phyloP scores from a whole-genome alignment of 768 basidiomycete species.

The Collybiopsis luxurians region DNA sequence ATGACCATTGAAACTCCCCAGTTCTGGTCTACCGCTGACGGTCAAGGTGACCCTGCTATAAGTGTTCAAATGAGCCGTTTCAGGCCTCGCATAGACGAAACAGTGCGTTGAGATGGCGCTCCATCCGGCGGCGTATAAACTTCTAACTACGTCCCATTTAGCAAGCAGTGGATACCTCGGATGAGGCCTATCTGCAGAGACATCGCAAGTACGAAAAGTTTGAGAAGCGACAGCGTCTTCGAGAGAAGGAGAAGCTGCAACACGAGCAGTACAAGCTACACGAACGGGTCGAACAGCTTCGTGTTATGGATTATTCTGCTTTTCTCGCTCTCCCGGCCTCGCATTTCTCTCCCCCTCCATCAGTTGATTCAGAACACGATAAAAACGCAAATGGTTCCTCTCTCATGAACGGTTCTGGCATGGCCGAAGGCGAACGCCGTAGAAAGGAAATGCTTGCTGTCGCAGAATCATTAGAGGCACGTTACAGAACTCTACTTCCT shows the following conservation, averaged over 20 bases:
- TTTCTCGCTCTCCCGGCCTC: slow-evolving; percentile 63
- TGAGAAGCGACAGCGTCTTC: slow-evolving; percentile 79
- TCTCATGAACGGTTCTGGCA: slow-evolving; percentile 35
- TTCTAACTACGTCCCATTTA: slow-evolving; percentile 9
- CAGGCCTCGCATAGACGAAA: slow-evolving; percentile 64
- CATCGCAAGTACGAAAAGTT: slow-evolving; percentile 86
- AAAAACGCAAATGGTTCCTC: slow-evolving; percentile 20
- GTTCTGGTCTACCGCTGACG: slow-evolving; percentile 45
- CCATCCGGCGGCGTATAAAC: no score
- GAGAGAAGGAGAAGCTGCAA: slow-evolving; percentile 90
- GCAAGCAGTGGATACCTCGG: slow-evolving; percentile 62
- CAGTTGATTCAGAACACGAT: slow-evolving; percentile 22
- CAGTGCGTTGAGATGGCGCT: slow-evolving; percentile 49
- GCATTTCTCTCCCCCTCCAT: slow-evolving; percentile 45
- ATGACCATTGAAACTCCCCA: slow-evolving; percentile 77
- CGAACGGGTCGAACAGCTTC: slow-evolving; percentile 83
- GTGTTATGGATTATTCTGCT: slow-evolving; percentile 65
- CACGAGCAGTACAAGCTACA: slow-evolving; percentile 91
- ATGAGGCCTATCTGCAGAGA: slow-evolving; percentile 75
- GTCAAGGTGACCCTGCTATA: slow-evolving; percentile 48
- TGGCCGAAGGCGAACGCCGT: slow-evolving; percentile 71
- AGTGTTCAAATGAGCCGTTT: slow-evolving; percentile 41
- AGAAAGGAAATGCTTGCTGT: slow-evolving; percentile 71
- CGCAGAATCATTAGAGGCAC: slow-evolving; percentile 63
- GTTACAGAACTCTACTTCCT: slow-evolving; percentile 73